Evolutionary conservation across 192 early-diverging fungal species (phyloP).

Genomic region (Umbelopsis vinacea): DNA sequence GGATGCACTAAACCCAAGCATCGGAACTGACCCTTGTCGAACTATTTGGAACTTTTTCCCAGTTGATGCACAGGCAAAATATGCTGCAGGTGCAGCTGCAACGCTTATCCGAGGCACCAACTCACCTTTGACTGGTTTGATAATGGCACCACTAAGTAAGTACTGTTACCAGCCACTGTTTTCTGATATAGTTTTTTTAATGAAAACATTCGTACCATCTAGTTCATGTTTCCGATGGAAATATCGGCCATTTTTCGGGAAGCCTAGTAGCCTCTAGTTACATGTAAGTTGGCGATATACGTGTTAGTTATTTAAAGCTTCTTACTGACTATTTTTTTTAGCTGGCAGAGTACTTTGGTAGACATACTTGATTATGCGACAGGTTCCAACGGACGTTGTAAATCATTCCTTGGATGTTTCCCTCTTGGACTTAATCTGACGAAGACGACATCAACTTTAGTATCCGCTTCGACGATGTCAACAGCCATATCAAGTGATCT

Average conservation of each 20-base stretch:
- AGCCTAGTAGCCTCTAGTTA: neutral
- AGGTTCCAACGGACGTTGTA: neutral
- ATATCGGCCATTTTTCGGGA: neutral
- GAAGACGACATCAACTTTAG: too few species aligned
- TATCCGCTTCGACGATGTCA: too few species aligned
- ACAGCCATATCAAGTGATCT: too few species aligned
- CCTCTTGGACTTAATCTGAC: neutral
- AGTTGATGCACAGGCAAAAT: neutral
- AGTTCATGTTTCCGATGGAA: neutral
- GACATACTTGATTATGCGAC: neutral
- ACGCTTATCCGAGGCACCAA: neutral
- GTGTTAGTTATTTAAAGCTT: neutral
- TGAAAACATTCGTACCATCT: neutral
- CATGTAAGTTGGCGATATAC: neutral
- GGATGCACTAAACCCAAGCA: neutral
- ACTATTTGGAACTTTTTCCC: conserved; percentile 3
- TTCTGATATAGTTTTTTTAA: neutral
- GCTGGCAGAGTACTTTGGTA: neutral
- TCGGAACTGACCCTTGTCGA: neutral
- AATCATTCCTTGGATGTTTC: neutral
- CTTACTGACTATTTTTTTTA: neutral
- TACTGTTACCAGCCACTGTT: neutral
- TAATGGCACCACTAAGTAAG: neutral
- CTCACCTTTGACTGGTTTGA: neutral
- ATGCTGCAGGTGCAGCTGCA: neutral